phyloP scores from a whole-genome alignment of 2,329 filamentous ascomycete genomes.

The Rosellinia necatrix region DNA sequence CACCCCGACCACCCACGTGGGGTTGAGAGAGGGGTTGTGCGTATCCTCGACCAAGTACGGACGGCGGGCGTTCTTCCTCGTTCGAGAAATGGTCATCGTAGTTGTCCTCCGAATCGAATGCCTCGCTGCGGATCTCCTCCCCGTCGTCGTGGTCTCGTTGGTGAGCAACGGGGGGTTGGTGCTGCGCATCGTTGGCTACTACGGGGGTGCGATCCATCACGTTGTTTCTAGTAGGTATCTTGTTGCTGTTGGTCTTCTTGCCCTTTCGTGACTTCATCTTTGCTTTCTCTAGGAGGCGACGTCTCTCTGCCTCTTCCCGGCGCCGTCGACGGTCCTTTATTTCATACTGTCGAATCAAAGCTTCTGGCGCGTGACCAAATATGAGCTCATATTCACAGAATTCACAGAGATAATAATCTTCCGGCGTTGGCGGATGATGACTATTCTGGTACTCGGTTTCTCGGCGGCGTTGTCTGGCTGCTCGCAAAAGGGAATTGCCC shows the following conservation, averaged over 20 bases:
- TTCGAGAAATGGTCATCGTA: constrained; percentile 41
- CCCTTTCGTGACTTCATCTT: constrained; percentile 91
- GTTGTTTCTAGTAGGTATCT: constrained; percentile 60
- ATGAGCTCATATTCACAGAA: constrained; percentile 98
- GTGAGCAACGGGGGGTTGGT: constrained; percentile 26
- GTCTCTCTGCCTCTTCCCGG: constrained; percentile 83
- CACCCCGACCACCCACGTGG: neutral
- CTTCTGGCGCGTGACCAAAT: constrained; percentile 83
- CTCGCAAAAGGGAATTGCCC: constrained; percentile 72
- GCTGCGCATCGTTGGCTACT: constrained; percentile 31
- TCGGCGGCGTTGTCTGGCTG: constrained; percentile 77
- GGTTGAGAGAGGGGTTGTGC: neutral
- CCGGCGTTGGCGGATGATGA: constrained; percentile 68
- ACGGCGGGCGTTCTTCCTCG: constrained; percentile 13
- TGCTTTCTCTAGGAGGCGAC: constrained; percentile 84
- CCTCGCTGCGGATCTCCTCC: constrained; percentile 42
- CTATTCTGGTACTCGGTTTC: constrained; percentile 78
- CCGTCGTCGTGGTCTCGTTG: constrained; percentile 37
- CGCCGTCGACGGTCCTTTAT: constrained; percentile 88
- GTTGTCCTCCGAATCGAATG: constrained; percentile 47
- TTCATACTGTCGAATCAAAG: constrained; percentile 89
- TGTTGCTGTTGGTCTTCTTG: constrained; percentile 75
- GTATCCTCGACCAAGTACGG: neutral
- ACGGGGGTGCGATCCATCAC: constrained; percentile 34
- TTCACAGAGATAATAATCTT: constrained; percentile 93